Evolutionary conservation across 306 rosid species (phyloP), one percentile per base, ranked within the genome.

Genomic region (Dalbergia cochinchinensis): DNA sequence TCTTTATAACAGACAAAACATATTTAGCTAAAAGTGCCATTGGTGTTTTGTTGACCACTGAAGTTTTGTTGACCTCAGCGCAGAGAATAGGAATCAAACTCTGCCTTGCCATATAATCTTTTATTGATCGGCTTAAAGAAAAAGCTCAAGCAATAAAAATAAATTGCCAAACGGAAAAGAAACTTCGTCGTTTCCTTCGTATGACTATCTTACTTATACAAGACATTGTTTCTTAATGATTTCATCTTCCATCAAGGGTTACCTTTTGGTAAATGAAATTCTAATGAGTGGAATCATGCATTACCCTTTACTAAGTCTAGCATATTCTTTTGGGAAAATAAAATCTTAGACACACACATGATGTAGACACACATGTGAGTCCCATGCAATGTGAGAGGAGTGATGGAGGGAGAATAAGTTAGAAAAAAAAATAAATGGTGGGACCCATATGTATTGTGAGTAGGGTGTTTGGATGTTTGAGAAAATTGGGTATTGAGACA

Each of bases 181-280:
- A 59, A 42, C 16, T 4, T 42, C 51, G 50, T 53, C 55, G 22
- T 31, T 69, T 50, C 16, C 57, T 33, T 65, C 10, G 6, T 41
- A 26, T 64, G 51, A 9, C 74, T 54, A 18, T 13, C 3, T 8
- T 8, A 42, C 35, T 41, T 47, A 67, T 50, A 67, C 50, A 18
- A 7, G 60, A 79, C 19, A 65, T 26, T 34, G 59, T 59, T 71
- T 83, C 69, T 55, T 31, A 18, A 75, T 70, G 59, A 77, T 35
- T 79, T 70, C 85, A 82, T 74, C 58, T 74, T 82, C 88, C 80
- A 44, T 73, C 70, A 70, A 69, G 47, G 61, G 12, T 9, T 67
- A 31, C 58, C 65, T 81, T 79, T 73, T 68, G 33, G 51, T 18
- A 55, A 71, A 37, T 70, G 45, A 55, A 82, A 69, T 54, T 58